phyloP scores from a whole-genome alignment of 1,284 basidiomycete genomes.

The Calocybe gambosa region DNA sequence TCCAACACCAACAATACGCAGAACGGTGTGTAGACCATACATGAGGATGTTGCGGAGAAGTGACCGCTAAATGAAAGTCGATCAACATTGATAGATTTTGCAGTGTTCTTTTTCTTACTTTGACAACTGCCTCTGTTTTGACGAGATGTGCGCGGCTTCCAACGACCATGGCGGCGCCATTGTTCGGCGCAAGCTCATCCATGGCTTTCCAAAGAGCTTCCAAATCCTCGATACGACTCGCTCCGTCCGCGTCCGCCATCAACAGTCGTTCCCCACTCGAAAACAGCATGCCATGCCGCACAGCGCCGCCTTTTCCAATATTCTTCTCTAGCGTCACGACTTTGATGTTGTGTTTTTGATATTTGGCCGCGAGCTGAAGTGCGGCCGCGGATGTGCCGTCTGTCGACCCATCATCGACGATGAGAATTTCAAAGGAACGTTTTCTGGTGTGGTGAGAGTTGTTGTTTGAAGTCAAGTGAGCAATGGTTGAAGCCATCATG shows the following conservation, averaged over 20 bases:
- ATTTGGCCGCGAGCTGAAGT: constrained; percentile 54
- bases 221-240: constrained; percentile 80
- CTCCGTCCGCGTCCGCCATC: constrained; percentile 93
- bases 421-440: constrained; percentile 71
- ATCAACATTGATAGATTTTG: not conserved
- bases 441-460: constrained; percentile 19
- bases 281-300: constrained; percentile 84
- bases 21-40: constrained; percentile 84
- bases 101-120: constrained; percentile 42
- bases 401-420: constrained; percentile 86
- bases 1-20: constrained; percentile 78
- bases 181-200: constrained; percentile 48
- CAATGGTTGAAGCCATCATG: constrained; percentile 77
- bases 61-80: constrained; percentile 54
- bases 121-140: constrained; percentile 88
- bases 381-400: constrained; percentile 71
- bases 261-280: constrained; percentile 73
- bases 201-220: constrained; percentile 69
- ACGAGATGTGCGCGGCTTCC: constrained; percentile 92
- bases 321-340: constrained; percentile 78
- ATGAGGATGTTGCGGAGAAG: constrained; percentile 85
- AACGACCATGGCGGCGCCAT: constrained; percentile 63
- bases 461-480: constrained; percentile 33
- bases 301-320: constrained; percentile 88
- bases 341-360: constrained; percentile 55